These are phyloP conservation scores for Multifurca ochricompacta DNA, from an alignment of 768 basidiomycete genomes.

Conservation along the genomic window DNA sequence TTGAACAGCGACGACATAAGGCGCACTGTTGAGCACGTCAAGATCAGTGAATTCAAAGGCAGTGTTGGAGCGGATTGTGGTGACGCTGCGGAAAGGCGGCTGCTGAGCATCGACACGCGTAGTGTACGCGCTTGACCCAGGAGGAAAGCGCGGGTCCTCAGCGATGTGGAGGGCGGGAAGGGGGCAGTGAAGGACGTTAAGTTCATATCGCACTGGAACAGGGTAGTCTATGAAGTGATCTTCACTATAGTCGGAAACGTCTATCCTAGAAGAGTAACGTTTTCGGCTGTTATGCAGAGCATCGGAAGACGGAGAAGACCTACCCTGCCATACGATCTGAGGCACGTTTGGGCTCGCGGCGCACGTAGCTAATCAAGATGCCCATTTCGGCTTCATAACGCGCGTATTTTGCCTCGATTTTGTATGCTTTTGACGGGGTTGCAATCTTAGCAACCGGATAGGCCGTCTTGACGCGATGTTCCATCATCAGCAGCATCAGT, in stretches of 20 bases:
- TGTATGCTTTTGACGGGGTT: constrained; percentile 14
- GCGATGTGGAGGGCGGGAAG: constrained; percentile 15
- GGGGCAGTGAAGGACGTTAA: constrained; percentile 15
- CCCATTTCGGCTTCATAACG: constrained; percentile 8
- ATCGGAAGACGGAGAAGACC: background rate
- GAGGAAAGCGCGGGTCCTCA: constrained; percentile 18
- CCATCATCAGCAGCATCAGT: constrained; percentile 19
- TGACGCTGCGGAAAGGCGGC: constrained; percentile 10
- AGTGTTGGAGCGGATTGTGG: constrained; percentile 11
- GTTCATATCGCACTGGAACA: constrained; percentile 18
- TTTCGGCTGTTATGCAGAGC: background rate
- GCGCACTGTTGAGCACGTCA: constrained; percentile 10
- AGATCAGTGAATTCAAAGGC: constrained; percentile 16
- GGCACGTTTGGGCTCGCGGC: constrained; percentile 10
- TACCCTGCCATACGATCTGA: constrained; percentile 14
- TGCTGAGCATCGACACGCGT: constrained; percentile 1
- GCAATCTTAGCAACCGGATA: constrained; percentile 18
- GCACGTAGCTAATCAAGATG: constrained; percentile 18
- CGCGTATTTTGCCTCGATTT: constrained; percentile 18
- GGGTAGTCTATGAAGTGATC: constrained; percentile 14
- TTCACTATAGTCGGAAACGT: constrained; percentile 18
- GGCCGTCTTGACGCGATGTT: constrained; percentile 18
- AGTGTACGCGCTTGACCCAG: constrained; percentile 13
- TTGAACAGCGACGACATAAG: constrained; percentile 10
- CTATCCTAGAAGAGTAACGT: constrained; percentile 2